These are phyloP conservation scores for Candida arabinofermentans DNA, from an alignment of 805 yeast species.

Conservation along the genomic window DNA sequence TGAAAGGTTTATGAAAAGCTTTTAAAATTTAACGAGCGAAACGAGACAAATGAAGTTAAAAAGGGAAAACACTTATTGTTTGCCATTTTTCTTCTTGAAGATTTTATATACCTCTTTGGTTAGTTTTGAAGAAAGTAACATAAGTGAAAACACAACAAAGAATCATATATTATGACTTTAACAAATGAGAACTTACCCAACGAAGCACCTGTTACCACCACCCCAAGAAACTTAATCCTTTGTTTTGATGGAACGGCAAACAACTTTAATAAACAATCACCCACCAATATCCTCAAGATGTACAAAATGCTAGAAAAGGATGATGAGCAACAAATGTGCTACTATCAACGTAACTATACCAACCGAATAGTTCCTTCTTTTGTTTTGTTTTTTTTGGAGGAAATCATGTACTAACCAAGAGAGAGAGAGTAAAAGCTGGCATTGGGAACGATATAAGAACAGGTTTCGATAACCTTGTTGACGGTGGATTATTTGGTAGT, in stretches of 20 bases:
- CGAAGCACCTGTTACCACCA: background rate
- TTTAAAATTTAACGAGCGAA: too few species aligned
- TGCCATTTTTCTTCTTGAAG: background rate
- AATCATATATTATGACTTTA: background rate
- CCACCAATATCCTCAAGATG: slow-evolving; percentile 50
- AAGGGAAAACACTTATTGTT: too few species aligned
- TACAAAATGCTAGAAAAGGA: slow-evolving; percentile 49
- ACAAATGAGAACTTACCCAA: background rate
- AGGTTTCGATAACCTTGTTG: slow-evolving; percentile 29
- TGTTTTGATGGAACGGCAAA: slow-evolving; percentile 65
- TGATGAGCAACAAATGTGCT: slow-evolving; percentile 44
- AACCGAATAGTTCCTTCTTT: background rate
- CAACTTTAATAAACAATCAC: slow-evolving; percentile 52
- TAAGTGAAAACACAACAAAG: too few species aligned
- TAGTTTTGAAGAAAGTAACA: too few species aligned
- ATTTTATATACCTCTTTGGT: background rate
- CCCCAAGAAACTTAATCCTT: slow-evolving; percentile 42
- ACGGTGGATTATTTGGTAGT: slow-evolving; percentile 16
- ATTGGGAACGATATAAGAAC: slow-evolving; percentile 51
- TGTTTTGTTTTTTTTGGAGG: background rate
- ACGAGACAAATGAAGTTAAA: too few species aligned
- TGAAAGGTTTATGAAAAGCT: too few species aligned
- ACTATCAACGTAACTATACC: slow-evolving; percentile 46
- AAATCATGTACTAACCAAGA: background rate
- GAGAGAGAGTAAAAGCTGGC: slow-evolving; percentile 39